Evolutionary conservation across 148 eudicot species (phyloP).

Genomic region (Heliosperma pusillum): DNA sequence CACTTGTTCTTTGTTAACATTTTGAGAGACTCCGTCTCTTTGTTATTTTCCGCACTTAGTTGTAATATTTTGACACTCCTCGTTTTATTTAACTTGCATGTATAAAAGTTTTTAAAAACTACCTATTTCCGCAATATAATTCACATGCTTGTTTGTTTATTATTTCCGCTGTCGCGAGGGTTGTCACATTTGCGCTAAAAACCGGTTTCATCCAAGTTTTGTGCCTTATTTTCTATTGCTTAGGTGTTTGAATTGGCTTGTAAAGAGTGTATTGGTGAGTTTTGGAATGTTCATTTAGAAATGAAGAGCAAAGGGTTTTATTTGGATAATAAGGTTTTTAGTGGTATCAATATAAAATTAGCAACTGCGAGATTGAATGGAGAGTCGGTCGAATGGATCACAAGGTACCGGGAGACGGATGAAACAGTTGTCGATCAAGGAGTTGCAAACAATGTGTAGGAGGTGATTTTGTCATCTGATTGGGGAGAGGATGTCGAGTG

Average conservation of each 20-base stretch:
- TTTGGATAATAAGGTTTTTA: constrained; percentile 21
- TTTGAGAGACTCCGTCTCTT: no score
- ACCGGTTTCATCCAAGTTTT: constrained; percentile 49
- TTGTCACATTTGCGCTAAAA: constrained; percentile 30
- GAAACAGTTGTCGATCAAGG: constrained; percentile 23
- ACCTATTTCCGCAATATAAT: no score
- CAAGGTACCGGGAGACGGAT: constrained; percentile 40
- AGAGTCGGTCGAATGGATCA: constrained; percentile 44
- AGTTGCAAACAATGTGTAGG: constrained; percentile 43
- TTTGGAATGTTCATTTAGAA: constrained; percentile 58
- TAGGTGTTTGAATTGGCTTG: constrained; percentile 50
- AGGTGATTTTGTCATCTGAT: constrained; percentile 36
- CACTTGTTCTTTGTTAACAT: no score
- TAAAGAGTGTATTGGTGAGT: constrained; percentile 44
- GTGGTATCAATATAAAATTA: constrained; percentile 27
- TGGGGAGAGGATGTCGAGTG: constrained; percentile 53
- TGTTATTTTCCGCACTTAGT: no score
- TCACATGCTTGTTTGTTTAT: no score
- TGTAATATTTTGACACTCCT: no score
- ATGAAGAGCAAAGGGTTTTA: constrained; percentile 61
- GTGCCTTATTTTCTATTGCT: constrained; percentile 46
- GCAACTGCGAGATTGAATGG: constrained; percentile 3
- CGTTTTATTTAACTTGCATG: no score
- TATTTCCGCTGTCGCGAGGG: no score
- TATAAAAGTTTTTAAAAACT: no score